Base-by-base conservation (phyloP, 1,139 yeast species). In the Saccharomyces uvarum region DNA sequence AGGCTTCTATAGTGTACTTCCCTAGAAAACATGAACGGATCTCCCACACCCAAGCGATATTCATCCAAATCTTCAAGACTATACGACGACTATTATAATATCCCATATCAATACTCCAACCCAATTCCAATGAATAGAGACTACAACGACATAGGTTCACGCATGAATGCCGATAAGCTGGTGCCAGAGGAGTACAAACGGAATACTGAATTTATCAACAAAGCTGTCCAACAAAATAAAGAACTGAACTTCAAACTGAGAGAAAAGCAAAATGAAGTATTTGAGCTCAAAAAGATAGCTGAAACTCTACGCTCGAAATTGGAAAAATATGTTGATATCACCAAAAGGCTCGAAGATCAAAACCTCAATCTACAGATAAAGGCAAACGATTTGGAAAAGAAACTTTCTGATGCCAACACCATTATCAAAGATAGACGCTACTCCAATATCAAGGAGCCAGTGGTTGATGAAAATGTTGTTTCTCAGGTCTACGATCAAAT, bases 31-130 rank as follows among this genome's bases (percentile, higher is more conserved):
- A 61, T 61, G 64, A 58, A 61, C 48, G 53, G 54, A 26, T 61
- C 64, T 16, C 65, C 66, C 3, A 62, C 66, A 5, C 66, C 65
- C 24, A 57, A 54, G 47, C 60, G 66, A 47, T 61, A 62, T 51
- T 49, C 48, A 26, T 53, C 62, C 41, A 54, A 58, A 47, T 49
- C 48, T 26, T 53, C 62, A 41, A 54, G 59, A 44, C 32, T 31
- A 11, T 14, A 27, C 41, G 38, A 28, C 16, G 53, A 51, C n/a
- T 27, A 31, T 19, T 44, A 50, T 9, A 44, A 50, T 8, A 21
- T 50, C 16, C 52, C 52, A 21, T 38, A 38, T 19, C 44, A 38
- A 38, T 38, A 38, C 14, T 38, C 44, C 24, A 38, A 38, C 19
- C 42, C 48, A 21, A 29, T 21, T 44, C 49, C 46, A 11, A n/a